Evolutionary conservation across 192 early-diverging fungal genomes (phyloP), one percentile per base, ranked within the genome.

Genomic region (Umbelopsis ramanniana): DNA sequence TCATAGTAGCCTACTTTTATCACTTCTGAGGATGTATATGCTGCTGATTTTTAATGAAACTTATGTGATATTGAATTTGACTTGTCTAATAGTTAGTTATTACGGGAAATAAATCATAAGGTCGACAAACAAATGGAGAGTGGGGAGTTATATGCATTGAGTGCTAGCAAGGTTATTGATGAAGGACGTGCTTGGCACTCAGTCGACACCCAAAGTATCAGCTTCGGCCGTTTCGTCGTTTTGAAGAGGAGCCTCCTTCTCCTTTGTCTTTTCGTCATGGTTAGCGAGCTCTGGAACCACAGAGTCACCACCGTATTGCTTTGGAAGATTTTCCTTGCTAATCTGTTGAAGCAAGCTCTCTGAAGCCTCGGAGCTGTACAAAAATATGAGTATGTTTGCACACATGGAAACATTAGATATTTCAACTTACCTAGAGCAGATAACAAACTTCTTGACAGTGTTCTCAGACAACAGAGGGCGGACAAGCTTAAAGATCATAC

Each of bases 391-490:
- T 29, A 29, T 29, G 29, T 1, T 29, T 29, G 29, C 29, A 3
- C 29, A 29, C 29, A 29, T 29, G 1, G 3, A 29, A 3, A 29
- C 3, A 3, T 29, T 3, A 29, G 29, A 29, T 3, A 11, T 37
- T 38, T 19, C 15, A 6, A 54, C 68, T 47, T 70, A 78, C 76
- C 82, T 82, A 70, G 85, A 82, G 29, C 83, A 81, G 8, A 89
- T 83, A 12, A 89, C 79, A 80, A 89, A 89, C 79, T 89, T 89
- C 52, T 73, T 81, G 69, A 83, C 84, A 9, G 87, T 89, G 21
- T 88, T 81, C 33, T 87, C 88, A 4, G 85, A 77, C 47, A 89
- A 72, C 74, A 87, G 83, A 54, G 83, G 73, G 17, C 81, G 72
- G 45, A 89, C 79, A 57, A 88, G 81, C 53, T 85, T 85, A 70